Percentiles rank a stretch among this genome's conserved stretches.
These are phyloP conservation scores for Cucumis melo DNA, from an alignment of 306 rosid genomes.

Conservation along the genomic window DNA sequence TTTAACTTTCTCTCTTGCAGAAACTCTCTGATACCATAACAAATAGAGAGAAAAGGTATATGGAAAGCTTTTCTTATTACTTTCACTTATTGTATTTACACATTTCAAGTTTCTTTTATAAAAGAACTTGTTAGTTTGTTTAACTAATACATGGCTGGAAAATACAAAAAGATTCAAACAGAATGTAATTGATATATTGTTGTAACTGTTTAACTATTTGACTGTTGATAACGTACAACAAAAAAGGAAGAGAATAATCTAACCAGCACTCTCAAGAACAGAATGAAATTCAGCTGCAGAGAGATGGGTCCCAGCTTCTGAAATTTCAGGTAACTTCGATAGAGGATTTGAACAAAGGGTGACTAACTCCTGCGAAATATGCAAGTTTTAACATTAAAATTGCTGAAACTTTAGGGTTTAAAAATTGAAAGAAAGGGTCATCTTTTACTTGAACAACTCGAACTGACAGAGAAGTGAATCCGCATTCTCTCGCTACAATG, in stretches of 20 bases:
- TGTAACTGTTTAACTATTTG: no score
- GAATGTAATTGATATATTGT: no score
- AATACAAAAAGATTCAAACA: no score
- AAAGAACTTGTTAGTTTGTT: no score
- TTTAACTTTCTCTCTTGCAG: no score
- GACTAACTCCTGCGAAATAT: slow-evolving; percentile 52
- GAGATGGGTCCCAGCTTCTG: slow-evolving; percentile 75
- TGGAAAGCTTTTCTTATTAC: no score
- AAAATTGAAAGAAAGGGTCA: not conserved
- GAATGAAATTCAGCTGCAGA: slow-evolving; percentile 80
- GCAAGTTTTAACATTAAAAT: not conserved
- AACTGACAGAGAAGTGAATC: slow-evolving; percentile 78
- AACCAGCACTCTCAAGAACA: slow-evolving; percentile 49
- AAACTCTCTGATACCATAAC: no score
- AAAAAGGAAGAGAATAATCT: not conserved
- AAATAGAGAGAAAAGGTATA: no score
- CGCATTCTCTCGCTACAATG: slow-evolving; percentile 58
- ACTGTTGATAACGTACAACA: no score
- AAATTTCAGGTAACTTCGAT: slow-evolving; percentile 51
- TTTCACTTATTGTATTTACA: no score
- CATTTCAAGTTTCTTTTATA: no score
- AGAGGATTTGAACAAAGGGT: slow-evolving; percentile 59
- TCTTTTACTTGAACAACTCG: slow-evolving; percentile 53
- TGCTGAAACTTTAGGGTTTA: not conserved
- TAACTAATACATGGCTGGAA: no score